Percentiles rank a stretch among this genome's conserved stretches.
Conservation (phyloP, 371 early-diverging fungal genomes). For the Umbelopsis sp. region DNA sequence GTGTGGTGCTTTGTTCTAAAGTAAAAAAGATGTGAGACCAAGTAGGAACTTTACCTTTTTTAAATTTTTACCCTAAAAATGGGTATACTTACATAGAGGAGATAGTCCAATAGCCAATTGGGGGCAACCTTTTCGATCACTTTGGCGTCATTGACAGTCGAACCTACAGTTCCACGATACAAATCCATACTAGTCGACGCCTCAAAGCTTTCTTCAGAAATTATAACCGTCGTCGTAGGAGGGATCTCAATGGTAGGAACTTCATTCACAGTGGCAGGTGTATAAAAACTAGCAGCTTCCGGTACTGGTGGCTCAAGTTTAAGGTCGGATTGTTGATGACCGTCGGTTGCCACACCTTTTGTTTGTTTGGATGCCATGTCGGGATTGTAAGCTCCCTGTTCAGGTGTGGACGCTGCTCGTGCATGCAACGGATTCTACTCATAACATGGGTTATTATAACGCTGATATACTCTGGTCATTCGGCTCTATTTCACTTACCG, state of each 20-base stretch:
- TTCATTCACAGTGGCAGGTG: constrained; percentile 52
- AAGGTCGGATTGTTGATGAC: not conserved
- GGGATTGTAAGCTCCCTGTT: constrained; percentile 13
- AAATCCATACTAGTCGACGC: constrained; percentile 77
- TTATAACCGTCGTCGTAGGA: constrained; percentile 66
- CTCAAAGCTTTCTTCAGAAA: constrained; percentile 82
- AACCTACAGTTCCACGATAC: constrained; percentile 73
- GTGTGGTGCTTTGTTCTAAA: constrained; percentile 62
- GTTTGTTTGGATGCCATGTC: constrained; percentile 15
- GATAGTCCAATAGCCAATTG: constrained; percentile 65
- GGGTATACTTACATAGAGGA: constrained; percentile 52
- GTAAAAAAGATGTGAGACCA: not conserved
- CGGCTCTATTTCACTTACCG: not conserved
- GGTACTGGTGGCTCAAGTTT: not conserved
- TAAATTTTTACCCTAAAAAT: too few species aligned
- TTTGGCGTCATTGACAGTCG: constrained; percentile 54
- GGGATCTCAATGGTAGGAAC: constrained; percentile 71
- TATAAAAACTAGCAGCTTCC: constrained; percentile 23
- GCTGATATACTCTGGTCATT: too few species aligned
- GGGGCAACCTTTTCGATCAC: constrained; percentile 51
- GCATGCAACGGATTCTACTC: constrained; percentile 3
- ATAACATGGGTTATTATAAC: too few species aligned
- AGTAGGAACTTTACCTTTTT: not conserved
- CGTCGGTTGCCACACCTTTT: not conserved
- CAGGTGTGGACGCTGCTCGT: constrained; percentile 10